Base-by-base conservation (phyloP, 768 basidiomycete species). In the Mycena epipterygia region DNA sequence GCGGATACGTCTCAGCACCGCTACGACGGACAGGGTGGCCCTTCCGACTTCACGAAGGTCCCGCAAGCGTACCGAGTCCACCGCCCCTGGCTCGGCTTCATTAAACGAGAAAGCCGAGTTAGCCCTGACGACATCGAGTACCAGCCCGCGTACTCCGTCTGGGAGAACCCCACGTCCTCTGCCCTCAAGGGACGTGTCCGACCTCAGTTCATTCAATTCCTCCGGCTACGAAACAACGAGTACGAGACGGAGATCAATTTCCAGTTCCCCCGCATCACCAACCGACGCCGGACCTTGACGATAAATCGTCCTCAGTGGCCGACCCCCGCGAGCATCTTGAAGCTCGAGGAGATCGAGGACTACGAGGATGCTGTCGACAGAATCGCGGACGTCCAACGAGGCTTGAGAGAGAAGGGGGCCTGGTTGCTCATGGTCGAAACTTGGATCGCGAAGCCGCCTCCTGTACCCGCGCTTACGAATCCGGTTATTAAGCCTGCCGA, bases 11-110 rank as follows among this genome's bases (percentile, higher is more conserved):
- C 16, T 64, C 48, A 71, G 35, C 33, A 55, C 5, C 41, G 70
- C 1, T 66, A 44, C 55, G 70, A 75, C 17, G 72, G 75, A 0
- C 74, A 70, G 29, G 33, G 64, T 0, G 74, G 74, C 21, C 59
- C 55, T 4, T 75, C 69, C 30, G 74, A 76, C 37, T 69, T 48
- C 16, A 68, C 71, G 8, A 21, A 39, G 35, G 60, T 51, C 2
- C 46, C 60, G 6, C 60, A 62, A 30, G 23, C 23, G 8, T 51
- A 49, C 46, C 29, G 29, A 16, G 21, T 27, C 9, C 1, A 25
- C 6, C 46, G 60, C 1, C 60, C 60, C 9, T 62, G 60, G 60
- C 46, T 62, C 1, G 46, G 46, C 2, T 62, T 62, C 23, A n/a
- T 62, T 2, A 3, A 11, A 2, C 29, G 60, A 9, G 32, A 49